Base-by-base conservation (phyloP, 2,329 filamentous ascomycete genomes). In the Xylariaceae sp. region DNA sequence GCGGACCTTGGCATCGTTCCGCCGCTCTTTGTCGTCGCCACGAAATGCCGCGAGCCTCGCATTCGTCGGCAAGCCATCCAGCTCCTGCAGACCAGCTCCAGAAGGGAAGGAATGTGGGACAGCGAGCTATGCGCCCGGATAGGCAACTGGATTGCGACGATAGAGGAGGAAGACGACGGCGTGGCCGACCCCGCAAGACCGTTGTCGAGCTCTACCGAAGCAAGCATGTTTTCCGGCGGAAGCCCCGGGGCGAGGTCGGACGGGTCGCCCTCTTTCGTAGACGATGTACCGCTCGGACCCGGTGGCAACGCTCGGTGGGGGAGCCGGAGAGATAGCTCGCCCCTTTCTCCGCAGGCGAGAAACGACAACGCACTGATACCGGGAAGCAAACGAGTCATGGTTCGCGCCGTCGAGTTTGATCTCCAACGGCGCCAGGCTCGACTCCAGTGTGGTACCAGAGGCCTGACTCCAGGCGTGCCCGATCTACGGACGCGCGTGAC, bases 91-190 rank as follows among this genome's bases (percentile, higher is more conserved):
- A 75, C 69, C 48, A 78, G 73, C 51, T 72, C 77, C 6, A 68
- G 79, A 31, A 67, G 79, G 34, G 81, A 85, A 59, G 80, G 76
- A 15, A 79, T 84, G 69, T 85, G 81, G 81, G 80, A 85, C 51
- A 80, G 74, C 50, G 70, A 76, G 47, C 65, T 79, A 43, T 66
- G 69, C 9, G 74, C 74, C 1, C 67, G 67, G 6, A 77, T 79
- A 47, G 70, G 68, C 32, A 65, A 64, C 41, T 78, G 74, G 73
- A 65, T 78, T 26, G 68, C 73, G 55, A 59, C 65, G 7, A 64
- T 78, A 12, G 75, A 79, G 48, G 75, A 79, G 48, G 66, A 64
- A 5, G 64, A 67, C 3, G 61, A 63, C 7, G 41, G 47, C 2
- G 36, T 41, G 5, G 52, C 50, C 12, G 53, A 55, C n/a, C 43